A percentile compares a stretch with the other conserved stretches of the same genome.
phyloP scores from a whole-genome alignment of 108 stramenopile genomes.

The Skeletonema grethae region DNA sequence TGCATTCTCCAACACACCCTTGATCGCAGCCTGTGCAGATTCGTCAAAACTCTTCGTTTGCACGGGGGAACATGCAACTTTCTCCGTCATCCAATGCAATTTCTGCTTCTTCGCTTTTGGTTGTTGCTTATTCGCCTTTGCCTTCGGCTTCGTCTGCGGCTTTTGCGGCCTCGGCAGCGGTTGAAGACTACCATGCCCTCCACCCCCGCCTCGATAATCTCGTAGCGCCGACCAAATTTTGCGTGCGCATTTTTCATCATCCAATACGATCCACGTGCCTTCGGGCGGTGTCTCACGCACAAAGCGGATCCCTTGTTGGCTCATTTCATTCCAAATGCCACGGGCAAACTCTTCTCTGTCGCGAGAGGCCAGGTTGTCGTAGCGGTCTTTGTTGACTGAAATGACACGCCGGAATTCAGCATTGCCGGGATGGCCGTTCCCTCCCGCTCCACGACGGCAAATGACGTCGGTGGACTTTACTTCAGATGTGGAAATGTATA shows the following conservation, averaged over 20 bases:
- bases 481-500: not conserved
- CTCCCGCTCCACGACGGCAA: not conserved
- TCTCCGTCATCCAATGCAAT: not conserved
- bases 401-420: not conserved
- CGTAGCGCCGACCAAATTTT: not conserved
- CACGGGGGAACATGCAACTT: not conserved
- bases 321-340: not conserved
- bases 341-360: not conserved
- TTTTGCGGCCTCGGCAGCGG: not conserved
- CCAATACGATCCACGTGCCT: not conserved
- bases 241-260: not conserved
- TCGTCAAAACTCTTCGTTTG: not conserved
- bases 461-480: not conserved
- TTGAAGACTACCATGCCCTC: not conserved
- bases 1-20: not conserved
- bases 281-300: not conserved
- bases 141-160: not conserved
- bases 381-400: not conserved
- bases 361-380: not conserved
- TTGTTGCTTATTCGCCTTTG: not conserved
- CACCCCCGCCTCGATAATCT: not conserved
- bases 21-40: not conserved
- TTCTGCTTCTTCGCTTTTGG: constrained; percentile 2
- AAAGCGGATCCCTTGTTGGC: not conserved
- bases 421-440: not conserved